These are phyloP conservation scores for Penicillium paneum DNA, from an alignment of 2,329 filamentous ascomycete species.

Conservation along the genomic window DNA sequence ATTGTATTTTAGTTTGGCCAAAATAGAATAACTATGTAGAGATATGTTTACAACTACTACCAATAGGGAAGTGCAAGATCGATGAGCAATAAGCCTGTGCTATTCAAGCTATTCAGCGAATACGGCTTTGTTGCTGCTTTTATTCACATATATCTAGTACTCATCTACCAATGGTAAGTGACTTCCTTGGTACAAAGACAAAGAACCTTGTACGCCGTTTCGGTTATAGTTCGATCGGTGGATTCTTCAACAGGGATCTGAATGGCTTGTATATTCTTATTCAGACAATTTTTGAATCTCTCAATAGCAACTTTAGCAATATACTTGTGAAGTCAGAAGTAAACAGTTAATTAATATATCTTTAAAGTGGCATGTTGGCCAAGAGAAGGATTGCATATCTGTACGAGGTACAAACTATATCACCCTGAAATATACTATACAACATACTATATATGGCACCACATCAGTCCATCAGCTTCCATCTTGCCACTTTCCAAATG, in stretches of 20 bases:
- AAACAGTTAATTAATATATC: neutral
- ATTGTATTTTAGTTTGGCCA: neutral
- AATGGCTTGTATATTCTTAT: neutral
- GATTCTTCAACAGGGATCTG: neutral
- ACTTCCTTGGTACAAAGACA: neutral
- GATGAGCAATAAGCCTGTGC: too few species aligned
- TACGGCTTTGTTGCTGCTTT: neutral
- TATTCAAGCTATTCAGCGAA: neutral
- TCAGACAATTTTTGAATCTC: neutral
- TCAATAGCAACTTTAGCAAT: neutral
- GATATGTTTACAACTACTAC: neutral
- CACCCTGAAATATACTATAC: neutral
- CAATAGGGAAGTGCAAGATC: too few species aligned
- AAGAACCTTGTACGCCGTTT: neutral
- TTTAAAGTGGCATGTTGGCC: neutral
- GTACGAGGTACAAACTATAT: neutral
- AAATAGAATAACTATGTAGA: neutral
- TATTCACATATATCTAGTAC: neutral
- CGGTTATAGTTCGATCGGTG: neutral
- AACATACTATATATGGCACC: neutral
- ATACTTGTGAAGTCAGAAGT: neutral
- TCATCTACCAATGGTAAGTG: neutral
- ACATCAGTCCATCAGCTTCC: neutral
- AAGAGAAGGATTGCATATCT: neutral
- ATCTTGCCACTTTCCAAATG: constrained; percentile 1